A percentile compares a stretch with the other conserved stretches of the same genome.
Conservation (phyloP, 164 flowering plant genomes). For the Saururus chinensis region DNA sequence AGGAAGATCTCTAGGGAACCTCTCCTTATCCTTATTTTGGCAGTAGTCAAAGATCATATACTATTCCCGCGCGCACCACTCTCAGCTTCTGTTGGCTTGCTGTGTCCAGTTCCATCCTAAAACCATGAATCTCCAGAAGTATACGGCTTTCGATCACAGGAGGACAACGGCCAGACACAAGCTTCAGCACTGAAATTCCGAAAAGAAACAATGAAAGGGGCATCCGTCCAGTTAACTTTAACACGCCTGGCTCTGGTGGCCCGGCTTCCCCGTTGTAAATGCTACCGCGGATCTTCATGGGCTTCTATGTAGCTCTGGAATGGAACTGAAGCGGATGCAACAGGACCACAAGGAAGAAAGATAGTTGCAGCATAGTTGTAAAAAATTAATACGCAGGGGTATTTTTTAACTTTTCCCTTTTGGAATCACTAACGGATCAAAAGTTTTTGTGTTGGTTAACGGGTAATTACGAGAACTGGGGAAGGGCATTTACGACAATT, state of each 20-base stretch:
- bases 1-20: too few relatives aligned
- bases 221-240: conserved; percentile 10
- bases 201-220: not conserved
- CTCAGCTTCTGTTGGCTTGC: not conserved
- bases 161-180: not conserved
- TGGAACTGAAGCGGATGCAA: too few relatives aligned
- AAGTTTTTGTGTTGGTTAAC: too few relatives aligned
- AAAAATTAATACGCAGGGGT: too few relatives aligned
- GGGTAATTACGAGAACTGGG: too few relatives aligned
- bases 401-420: too few relatives aligned
- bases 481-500: too few relatives aligned
- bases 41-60: not conserved
- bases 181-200: not conserved
- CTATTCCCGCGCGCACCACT: not conserved
- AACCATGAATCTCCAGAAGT: not conserved
- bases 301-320: too few relatives aligned
- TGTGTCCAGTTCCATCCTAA: not conserved
- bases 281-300: conserved; percentile 50
- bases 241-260: conserved; percentile 47
- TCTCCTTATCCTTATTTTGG: not conserved
- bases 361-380: too few relatives aligned
- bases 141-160: not conserved
- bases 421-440: too few relatives aligned
- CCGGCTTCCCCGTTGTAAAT: conserved; percentile 54
- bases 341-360: too few relatives aligned